Evolutionary conservation across 2,329 filamentous ascomycete species (phyloP).

Genomic region (Fusarium sp.): DNA sequence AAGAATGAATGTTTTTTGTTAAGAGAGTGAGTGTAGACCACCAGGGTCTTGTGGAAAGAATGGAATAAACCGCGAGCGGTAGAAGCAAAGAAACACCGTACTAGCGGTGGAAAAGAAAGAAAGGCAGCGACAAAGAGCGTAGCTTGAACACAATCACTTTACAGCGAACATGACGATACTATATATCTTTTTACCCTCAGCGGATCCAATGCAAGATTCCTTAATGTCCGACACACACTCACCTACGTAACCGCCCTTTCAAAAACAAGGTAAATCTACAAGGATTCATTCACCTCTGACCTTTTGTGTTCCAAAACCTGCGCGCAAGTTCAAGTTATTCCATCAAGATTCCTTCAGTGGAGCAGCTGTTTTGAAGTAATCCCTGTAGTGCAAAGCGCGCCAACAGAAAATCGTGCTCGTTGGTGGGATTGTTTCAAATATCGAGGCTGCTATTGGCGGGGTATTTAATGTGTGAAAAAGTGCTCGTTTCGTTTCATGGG

Average conservation of each 20-base stretch:
- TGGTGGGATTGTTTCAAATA: slow-evolving; percentile 35
- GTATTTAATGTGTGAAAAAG: slow-evolving; percentile 5
- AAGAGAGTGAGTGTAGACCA: slow-evolving; percentile 29
- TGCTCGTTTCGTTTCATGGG: slow-evolving; percentile 28
- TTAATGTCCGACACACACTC: slow-evolving; percentile 27
- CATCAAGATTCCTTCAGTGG: slow-evolving; percentile 5
- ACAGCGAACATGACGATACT: neutral
- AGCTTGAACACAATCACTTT: neutral
- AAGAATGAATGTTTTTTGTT: slow-evolving; percentile 7
- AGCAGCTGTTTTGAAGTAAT: slow-evolving; percentile 1
- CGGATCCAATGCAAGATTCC: slow-evolving; percentile 8
- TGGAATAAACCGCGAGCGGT: slow-evolving; percentile 31
- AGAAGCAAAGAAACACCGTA: slow-evolving; percentile 18
- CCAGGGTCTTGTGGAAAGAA: slow-evolving; percentile 39
- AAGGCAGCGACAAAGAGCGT: slow-evolving; percentile 18
- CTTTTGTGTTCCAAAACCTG: slow-evolving; percentile 17
- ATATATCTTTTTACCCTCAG: slow-evolving; percentile 1
- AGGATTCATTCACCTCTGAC: slow-evolving; percentile 7
- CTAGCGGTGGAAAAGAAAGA: slow-evolving; percentile 33
- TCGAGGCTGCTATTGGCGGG: slow-evolving; percentile 31
- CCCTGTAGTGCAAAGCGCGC: slow-evolving; percentile 23
- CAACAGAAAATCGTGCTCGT: slow-evolving; percentile 9
- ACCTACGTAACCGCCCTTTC: neutral
- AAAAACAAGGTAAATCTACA: neutral
- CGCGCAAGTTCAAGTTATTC: neutral